Base-by-base conservation (phyloP, 2,329 filamentous ascomycete genomes). In the Torrubiella hemipterigena region DNA sequence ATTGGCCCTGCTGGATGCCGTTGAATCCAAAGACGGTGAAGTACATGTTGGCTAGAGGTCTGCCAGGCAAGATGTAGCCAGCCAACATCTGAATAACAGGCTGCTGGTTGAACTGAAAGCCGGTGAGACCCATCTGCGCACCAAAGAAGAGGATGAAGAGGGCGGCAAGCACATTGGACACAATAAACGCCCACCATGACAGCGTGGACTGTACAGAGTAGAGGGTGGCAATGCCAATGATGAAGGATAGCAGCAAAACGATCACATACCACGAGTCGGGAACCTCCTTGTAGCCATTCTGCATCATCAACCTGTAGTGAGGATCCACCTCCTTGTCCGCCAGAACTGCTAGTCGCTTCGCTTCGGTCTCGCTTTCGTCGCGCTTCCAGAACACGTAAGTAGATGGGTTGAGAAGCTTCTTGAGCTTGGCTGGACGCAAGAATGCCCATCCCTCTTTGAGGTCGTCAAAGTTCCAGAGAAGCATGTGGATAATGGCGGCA, bases 71-170 rank as follows among this genome's bases (percentile, higher is more conserved):
- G 34, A 69, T 47, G 20, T 66, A 62, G 14, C 62, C 65, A 4
- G 55, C 64, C 15, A 69, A 43, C 54, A 67, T 61, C 42, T 69
- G 62, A 8, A 56, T 51, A 28, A 54, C 32, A 6, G 52, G 51
- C 34, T 61, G 52, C 16, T 55, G 43, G 36, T 49, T 53, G 39
- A 57, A 55, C 16, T 53, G 45, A 38, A 63, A 62, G 2, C 60
- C 58, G 0, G 54, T 52, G 24, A 59, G 42, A 10, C 50, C 58
- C 23, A 44, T 42, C 39, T 54, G 45, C 2, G 56, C 51, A 5
- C 55, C 59, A n/a, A 56, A 58, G 36, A 63, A 56, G 9, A 62
- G 38, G 5, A 58, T 46, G 4, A 58, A 50, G 7, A 56, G 15
- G 28, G 45, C 44, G 15, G 53, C 48, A 2, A 64, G 38, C 3